Base-by-base conservation (phyloP, 2,329 filamentous ascomycete genomes). In the Trichoderma gracile region DNA sequence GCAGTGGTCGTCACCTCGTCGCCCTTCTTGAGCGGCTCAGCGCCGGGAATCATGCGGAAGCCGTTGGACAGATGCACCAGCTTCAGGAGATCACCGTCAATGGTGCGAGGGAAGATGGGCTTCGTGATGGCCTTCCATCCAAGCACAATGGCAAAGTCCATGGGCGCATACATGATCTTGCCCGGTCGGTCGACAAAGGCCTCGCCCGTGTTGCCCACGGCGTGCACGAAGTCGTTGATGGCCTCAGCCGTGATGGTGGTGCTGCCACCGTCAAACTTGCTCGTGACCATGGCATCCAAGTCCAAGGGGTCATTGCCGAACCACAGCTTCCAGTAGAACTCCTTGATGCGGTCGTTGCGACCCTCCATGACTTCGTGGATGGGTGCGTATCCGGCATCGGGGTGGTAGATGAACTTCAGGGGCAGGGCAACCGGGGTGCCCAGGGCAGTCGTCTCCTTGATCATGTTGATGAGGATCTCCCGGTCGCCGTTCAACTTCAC, bases 111-210 rank as follows among this genome's bases (percentile, higher is more conserved):
- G 85, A 99, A 99, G 78, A 99, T 99, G 15, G 95, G 95, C 84
- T 98, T 98, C 12, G 93, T 99, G 73, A 99, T 99, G 49, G 95
- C 95, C 81, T 99, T 98, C 93, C 93, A 97, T 67, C 93, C 93
- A 57, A 96, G 90, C n/a, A 97, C 93, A 69, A 97, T 97, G 69
- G 93, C 93, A 73, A 97, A 99, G 78, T 99, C 95, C 95, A 99
- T 99, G 38, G 96, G 95, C 8, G 95, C 95, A 71, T 90, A 94
- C 68, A 97, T 91, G 67, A 91, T 89, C 82, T 98, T 98, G 70
- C 93, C 94, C 50, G 93, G 94, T 54, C 94, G 87, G 73, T 98
- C 94, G 60, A 99, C 94, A 71, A 99, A 99, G 8, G 95, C 93
- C 77, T 99, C 95, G 43, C 94, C 94, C 15, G 91, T 97, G 80